A percentile compares a stretch with the other conserved stretches of the same genome.
These are phyloP conservation scores for Panicum miliaceum DNA, from an alignment of 176 grass and related monocot species.

Conservation along the genomic window DNA sequence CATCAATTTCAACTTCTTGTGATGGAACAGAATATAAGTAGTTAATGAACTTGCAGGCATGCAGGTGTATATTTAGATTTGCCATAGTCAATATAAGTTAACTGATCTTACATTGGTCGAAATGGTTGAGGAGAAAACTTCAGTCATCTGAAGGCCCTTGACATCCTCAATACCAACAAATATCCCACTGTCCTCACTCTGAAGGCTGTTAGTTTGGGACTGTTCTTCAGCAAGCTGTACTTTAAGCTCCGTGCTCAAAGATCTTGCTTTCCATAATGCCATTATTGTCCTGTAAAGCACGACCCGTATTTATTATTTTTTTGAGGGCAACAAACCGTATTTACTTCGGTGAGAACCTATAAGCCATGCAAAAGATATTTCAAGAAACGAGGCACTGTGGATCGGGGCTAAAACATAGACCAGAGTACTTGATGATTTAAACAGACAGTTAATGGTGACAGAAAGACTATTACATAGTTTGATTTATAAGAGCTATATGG, in stretches of 20 bases:
- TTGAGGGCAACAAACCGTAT: constrained; percentile 23
- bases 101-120: constrained; percentile 60
- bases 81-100: constrained; percentile 9
- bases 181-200: constrained; percentile 72
- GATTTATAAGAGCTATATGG: constrained; percentile 17
- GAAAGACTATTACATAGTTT: neutral
- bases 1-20: constrained; percentile 37
- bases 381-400: constrained; percentile 17
- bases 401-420: neutral
- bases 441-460: constrained; percentile 2
- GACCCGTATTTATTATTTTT: constrained; percentile 24
- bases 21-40: constrained; percentile 7
- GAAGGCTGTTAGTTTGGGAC: constrained; percentile 56
- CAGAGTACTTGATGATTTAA: neutral
- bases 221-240: constrained; percentile 82
- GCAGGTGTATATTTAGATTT: constrained; percentile 29
- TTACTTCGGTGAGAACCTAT: constrained; percentile 20
- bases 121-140: constrained; percentile 64
- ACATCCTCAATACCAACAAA: constrained; percentile 76
- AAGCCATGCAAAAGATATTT: constrained; percentile 39
- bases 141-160: constrained; percentile 63
- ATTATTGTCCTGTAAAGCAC: constrained; percentile 78
- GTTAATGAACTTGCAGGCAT: neutral
- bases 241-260: constrained; percentile 74
- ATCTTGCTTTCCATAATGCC: constrained; percentile 94